Conservation (phyloP, 2,329 filamentous ascomycete genomes). For the Sphaerostilbella broomeana region DNA sequence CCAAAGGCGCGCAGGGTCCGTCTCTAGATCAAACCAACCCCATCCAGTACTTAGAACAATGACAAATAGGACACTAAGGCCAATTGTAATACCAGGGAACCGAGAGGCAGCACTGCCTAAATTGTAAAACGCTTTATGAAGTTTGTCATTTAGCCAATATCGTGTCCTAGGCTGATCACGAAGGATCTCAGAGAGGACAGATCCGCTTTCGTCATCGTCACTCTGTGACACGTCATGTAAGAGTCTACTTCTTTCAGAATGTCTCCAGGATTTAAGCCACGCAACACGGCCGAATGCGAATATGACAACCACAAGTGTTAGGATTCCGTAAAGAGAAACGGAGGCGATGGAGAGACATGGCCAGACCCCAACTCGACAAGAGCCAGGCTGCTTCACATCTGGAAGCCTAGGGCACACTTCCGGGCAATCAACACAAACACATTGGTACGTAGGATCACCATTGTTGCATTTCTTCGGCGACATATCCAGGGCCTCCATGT, state of each 20-base stretch:
- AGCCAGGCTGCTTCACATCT: slow-evolving; percentile 59
- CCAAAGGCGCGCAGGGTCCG: slow-evolving; percentile 86
- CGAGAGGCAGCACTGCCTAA: slow-evolving; percentile 75
- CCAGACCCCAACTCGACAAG: slow-evolving; percentile 79
- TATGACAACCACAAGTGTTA: slow-evolving; percentile 60
- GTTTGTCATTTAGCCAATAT: slow-evolving; percentile 78
- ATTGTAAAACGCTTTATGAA: slow-evolving; percentile 71
- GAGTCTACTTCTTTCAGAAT: slow-evolving; percentile 76
- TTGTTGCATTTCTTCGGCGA: slow-evolving; percentile 83
- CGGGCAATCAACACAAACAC: slow-evolving; percentile 89
- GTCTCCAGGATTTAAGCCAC: slow-evolving; percentile 65
- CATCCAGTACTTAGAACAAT: slow-evolving; percentile 77
- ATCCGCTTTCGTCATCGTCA: slow-evolving; percentile 86
- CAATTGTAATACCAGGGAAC: slow-evolving; percentile 80
- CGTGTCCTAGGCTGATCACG: slow-evolving; percentile 70
- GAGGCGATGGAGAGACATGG: slow-evolving; percentile 92
- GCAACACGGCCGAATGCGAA: slow-evolving; percentile 67
- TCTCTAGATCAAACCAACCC: slow-evolving; percentile 84
- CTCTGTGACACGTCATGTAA: slow-evolving; percentile 77
- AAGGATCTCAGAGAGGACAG: slow-evolving; percentile 65
- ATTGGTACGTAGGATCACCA: slow-evolving; percentile 75
- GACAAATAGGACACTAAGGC: slow-evolving; percentile 66
- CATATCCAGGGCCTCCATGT: slow-evolving; percentile 67
- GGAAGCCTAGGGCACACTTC: slow-evolving; percentile 78
- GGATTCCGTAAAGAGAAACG: slow-evolving; percentile 74